Percentiles rank a stretch among this genome's conserved stretches.
Evolutionary conservation across 257 asterid species (phyloP).

Genomic region (Plantago elongata): DNA sequence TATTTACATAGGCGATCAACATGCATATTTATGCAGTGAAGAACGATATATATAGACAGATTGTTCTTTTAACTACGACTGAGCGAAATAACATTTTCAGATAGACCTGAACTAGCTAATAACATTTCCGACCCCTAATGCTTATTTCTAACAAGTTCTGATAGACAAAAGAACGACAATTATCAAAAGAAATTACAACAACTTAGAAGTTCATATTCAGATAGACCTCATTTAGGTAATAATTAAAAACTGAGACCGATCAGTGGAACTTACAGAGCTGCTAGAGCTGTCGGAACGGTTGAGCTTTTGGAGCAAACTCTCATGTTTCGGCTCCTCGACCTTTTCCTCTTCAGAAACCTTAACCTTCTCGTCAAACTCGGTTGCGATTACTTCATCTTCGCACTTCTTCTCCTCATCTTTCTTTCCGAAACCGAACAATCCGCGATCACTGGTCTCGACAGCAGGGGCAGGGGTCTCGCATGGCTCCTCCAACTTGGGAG

Average conservation of each 20-base stretch:
- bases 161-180: too few species aligned
- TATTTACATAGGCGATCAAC: too few species aligned
- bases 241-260: not conserved
- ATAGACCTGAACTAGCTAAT: too few species aligned
- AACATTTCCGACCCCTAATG: too few species aligned
- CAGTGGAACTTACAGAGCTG: slow-evolving; percentile 64
- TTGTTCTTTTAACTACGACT: too few species aligned
- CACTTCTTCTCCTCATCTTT: slow-evolving; percentile 45
- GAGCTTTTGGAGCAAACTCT: slow-evolving; percentile 43
- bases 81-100: too few species aligned
- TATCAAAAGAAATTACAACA: too few species aligned
- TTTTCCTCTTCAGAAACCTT: slow-evolving; percentile 38
- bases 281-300: slow-evolving; percentile 51
- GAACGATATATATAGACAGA: too few species aligned
- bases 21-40: too few species aligned
- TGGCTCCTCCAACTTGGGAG: slow-evolving; percentile 9
- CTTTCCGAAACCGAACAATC: slow-evolving; percentile 47
- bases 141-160: too few species aligned
- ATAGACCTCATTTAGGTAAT: not conserved
- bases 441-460: slow-evolving; percentile 52
- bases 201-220: too few species aligned
- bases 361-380: slow-evolving; percentile 56
- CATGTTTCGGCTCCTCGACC: slow-evolving; percentile 47
- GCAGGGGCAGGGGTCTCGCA: not conserved
- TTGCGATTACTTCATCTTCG: slow-evolving; percentile 35